Evolutionary conservation across 2,329 filamentous ascomycete genomes (phyloP), one percentile per base, ranked within the genome.

Genomic region (Escovopsis sp.): DNA sequence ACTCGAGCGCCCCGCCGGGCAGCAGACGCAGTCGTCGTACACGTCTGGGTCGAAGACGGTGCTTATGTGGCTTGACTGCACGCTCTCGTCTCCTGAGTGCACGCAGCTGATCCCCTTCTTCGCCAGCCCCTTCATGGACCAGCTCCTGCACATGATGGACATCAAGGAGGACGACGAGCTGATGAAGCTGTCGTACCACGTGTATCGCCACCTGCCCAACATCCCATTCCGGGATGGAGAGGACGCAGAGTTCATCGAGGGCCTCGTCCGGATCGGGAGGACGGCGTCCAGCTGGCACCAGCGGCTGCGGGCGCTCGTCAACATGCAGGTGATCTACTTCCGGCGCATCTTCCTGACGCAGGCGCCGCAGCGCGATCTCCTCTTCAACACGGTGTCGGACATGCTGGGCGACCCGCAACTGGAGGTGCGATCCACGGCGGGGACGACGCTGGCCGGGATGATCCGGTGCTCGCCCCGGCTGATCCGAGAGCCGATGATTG

Each of bases 281-380:
- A 79, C 73, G 7, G 83, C 87, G 1, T 62, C 75, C 3, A 90
- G 83, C 37, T 98, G 90, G 90, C 90, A 98, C 57, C 90, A 98
- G 60, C 81, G 90, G 32, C 69, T 98, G 27, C 76, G 92, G 18
- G 85, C 93, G 30, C 73, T 98, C 46, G 87, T 98, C 60, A 96
- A 96, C 60, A 94, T 98, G 67, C 92, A 98, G 51, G 88, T 96
- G 44, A 79, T 98, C 47, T 98, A 94, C 64, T 98, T 96, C 73
- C 80, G 90, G 34, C 82, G 88, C 18, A 71, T 98, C 27, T 98
- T 98, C 66, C 65, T 96, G 19, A 82, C 92, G 45, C 72, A 76
- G 23, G 65, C 71, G 6, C 61, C 70, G 7, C 79, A 94, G 53
- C 81, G 90, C 36, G 71, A 84, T 46, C 70, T 74, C 25, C 72